phyloP scores from a whole-genome alignment of 2,329 filamentous ascomycete genomes.

The Aspergillus pseudoglaucus region DNA sequence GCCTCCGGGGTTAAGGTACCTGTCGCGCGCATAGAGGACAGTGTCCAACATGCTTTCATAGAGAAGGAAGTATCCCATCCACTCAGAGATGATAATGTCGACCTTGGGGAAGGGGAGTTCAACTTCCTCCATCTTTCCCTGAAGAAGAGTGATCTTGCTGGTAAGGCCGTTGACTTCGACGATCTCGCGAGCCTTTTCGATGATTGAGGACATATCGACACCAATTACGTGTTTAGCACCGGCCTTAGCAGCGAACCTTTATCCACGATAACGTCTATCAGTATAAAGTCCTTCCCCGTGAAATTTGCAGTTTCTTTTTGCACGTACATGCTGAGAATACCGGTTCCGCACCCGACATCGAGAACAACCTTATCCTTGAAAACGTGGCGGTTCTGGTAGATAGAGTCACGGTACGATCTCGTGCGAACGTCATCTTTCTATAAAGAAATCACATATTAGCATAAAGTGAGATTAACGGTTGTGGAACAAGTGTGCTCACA shows the following conservation, averaged over 20 bases:
- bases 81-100: slow-evolving; percentile 99
- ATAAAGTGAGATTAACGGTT: neutral
- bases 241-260: slow-evolving; percentile 90
- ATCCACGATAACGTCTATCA: slow-evolving; percentile 9
- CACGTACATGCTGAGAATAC: slow-evolving; percentile 90
- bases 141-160: slow-evolving; percentile 93
- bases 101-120: slow-evolving; percentile 88
- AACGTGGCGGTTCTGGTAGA: slow-evolving; percentile 91
- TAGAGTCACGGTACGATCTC: slow-evolving; percentile 91
- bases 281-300: slow-evolving; percentile 5
- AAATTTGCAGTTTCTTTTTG: neutral
- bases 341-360: slow-evolving; percentile 94
- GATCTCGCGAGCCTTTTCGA: slow-evolving; percentile 96
- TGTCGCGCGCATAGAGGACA: slow-evolving; percentile 91
- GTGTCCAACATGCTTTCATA: slow-evolving; percentile 99
- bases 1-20: slow-evolving; percentile 76
- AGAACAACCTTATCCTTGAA: slow-evolving; percentile 92
- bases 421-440: slow-evolving; percentile 99
- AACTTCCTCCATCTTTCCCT: slow-evolving; percentile 99
- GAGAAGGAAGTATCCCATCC: slow-evolving; percentile 99
- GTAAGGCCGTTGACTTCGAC: slow-evolving; percentile 85
- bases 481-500: slow-evolving; percentile 52
- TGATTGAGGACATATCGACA: slow-evolving; percentile 99
- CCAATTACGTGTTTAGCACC: slow-evolving; percentile 98
- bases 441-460: slow-evolving; percentile 7